Evolutionary conservation across 169 alveolate species (phyloP).

Genomic region (Miamiensis avidus): DNA sequence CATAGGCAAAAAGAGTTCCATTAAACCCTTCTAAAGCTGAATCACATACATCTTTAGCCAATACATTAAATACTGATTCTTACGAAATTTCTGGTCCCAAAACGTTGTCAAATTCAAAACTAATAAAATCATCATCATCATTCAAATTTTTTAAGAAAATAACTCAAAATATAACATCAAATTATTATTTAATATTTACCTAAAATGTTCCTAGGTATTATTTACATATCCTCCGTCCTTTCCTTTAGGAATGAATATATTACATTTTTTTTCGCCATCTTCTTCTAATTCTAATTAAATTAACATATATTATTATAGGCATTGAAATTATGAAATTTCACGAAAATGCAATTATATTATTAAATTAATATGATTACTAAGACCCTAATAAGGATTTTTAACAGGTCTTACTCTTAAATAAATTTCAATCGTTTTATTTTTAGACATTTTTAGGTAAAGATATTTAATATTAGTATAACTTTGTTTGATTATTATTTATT

Average conservation of each 20-base stretch:
- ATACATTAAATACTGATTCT: slow-evolving; percentile 83
- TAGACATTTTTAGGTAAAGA: slow-evolving; percentile 33
- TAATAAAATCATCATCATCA: too few species aligned
- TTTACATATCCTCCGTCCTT: slow-evolving; percentile 57
- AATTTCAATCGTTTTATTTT: slow-evolving; percentile 58
- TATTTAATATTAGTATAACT: too few species aligned
- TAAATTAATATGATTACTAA: slow-evolving; percentile 25
- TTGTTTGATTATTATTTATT: too few species aligned
- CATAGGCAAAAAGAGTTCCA: slow-evolving; percentile 91
- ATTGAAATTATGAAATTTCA: neutral
- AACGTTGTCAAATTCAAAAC: slow-evolving; percentile 78
- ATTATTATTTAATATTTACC: neutral
- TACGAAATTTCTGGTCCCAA: slow-evolving; percentile 73
- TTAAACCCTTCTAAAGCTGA: slow-evolving; percentile 78
- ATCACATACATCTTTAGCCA: slow-evolving; percentile 84
- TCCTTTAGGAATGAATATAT: slow-evolving; percentile 56
- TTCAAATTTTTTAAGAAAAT: too few species aligned
- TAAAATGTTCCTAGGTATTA: slow-evolving; percentile 60
- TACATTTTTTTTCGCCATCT: slow-evolving; percentile 43
- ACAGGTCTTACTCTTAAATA: slow-evolving; percentile 68
- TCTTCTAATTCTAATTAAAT: slow-evolving; percentile 22
- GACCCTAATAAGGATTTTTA: slow-evolving; percentile 48
- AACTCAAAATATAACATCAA: too few species aligned
- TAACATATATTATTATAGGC: neutral
- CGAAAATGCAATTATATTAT: neutral